phyloP scores from a whole-genome alignment of 192 early-diverging fungal species.

The Ramicandelaber brevisporus region DNA sequence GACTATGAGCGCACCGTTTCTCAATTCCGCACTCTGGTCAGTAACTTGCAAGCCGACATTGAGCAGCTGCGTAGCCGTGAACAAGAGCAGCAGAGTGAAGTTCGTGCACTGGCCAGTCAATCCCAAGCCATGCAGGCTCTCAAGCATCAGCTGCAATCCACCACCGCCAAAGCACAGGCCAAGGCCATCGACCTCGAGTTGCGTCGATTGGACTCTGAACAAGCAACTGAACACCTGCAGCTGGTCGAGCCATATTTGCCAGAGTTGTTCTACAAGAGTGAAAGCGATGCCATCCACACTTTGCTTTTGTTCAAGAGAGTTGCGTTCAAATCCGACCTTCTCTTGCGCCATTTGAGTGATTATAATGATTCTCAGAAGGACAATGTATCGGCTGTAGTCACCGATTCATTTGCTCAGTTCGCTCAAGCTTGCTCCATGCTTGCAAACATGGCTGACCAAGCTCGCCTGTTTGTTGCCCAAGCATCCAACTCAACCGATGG shows the following conservation, averaged over 20 bases:
- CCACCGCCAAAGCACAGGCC: conserved; percentile 58
- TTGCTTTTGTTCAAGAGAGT: conserved; percentile 58
- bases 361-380: conserved; percentile 35
- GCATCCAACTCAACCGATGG: conserved; percentile 37
- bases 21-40: conserved; percentile 66
- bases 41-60: conserved; percentile 49
- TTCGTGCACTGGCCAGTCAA: conserved; percentile 25
- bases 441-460: conserved; percentile 28
- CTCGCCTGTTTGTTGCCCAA: conserved; percentile 36
- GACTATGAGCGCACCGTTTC: conserved; percentile 67
- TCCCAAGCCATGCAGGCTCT: conserved; percentile 61
- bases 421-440: conserved; percentile 13
- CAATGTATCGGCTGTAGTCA: conserved; percentile 17
- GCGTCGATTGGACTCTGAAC: conserved; percentile 57
- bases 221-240: conserved; percentile 40
- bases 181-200: conserved; percentile 80
- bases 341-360: conserved; percentile 46
- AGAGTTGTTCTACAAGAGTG: conserved; percentile 52
- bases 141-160: conserved; percentile 54
- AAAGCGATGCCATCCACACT: conserved; percentile 46
- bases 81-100: conserved; percentile 26
- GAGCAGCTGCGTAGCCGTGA: conserved; percentile 39
- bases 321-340: conserved; percentile 53
- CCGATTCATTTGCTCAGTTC: conserved; percentile 20
- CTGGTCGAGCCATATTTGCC: conserved; percentile 52